Evolutionary conservation across 2,329 filamentous ascomycete species (phyloP).

Genomic region (Curvularia eragrostidis): DNA sequence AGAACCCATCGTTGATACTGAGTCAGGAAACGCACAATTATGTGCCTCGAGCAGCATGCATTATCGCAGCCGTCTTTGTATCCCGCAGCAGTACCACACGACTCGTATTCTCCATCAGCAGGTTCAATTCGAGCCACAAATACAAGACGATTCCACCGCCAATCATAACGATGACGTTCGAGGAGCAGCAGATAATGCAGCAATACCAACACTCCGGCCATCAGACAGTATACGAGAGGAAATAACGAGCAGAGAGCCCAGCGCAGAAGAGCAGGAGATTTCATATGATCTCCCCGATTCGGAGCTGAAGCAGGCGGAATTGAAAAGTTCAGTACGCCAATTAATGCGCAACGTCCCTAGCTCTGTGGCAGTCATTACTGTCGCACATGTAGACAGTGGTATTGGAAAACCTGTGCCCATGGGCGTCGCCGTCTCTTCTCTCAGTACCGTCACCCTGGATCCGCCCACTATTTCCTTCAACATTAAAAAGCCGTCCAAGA

Average conservation of each 20-base stretch:
- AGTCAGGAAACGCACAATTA: slow-evolving; percentile 18
- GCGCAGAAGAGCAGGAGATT: slow-evolving; percentile 4
- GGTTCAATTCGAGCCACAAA: slow-evolving; percentile 11
- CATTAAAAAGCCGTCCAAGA: slow-evolving; percentile 62
- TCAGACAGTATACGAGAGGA: slow-evolving; percentile 3
- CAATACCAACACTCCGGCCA: background rate
- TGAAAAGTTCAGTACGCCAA: slow-evolving; percentile 28
- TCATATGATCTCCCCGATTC: slow-evolving; percentile 1
- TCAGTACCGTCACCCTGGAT: slow-evolving; percentile 64
- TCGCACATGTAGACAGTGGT: slow-evolving; percentile 26
- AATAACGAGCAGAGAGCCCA: background rate
- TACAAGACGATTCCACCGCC: slow-evolving; percentile 1
- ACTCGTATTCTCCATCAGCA: slow-evolving; percentile 20
- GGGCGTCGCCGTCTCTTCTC: slow-evolving; percentile 66
- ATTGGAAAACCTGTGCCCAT: slow-evolving; percentile 28
- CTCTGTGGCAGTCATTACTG: slow-evolving; percentile 64
- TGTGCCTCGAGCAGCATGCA: slow-evolving; percentile 13
- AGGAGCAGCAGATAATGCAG: background rate
- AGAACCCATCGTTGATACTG: slow-evolving; percentile 7
- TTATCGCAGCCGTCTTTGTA: slow-evolving; percentile 2
- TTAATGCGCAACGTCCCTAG: slow-evolving; percentile 64
- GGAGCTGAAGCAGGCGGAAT: slow-evolving; percentile 9
- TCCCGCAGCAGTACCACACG: slow-evolving; percentile 18
- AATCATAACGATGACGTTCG: background rate
- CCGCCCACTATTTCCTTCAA: slow-evolving; percentile 70